Conservation (phyloP, 306 rosid genomes). For the Urtica urens region DNA sequence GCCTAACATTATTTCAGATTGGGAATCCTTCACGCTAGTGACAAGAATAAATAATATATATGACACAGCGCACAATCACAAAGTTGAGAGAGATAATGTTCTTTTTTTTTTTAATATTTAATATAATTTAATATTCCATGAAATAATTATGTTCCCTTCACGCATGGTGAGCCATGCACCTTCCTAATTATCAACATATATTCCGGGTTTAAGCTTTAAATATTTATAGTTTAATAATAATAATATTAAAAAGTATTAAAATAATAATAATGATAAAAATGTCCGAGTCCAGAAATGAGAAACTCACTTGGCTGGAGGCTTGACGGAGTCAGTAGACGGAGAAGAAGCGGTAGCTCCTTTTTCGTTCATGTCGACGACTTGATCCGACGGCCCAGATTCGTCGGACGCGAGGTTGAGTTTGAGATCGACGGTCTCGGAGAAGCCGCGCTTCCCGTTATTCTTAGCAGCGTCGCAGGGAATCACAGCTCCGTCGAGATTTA, state of each 20-base stretch:
- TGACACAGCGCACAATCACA: neutral
- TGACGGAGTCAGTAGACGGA: conserved; percentile 24
- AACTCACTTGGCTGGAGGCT: conserved; percentile 53
- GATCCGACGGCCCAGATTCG: conserved; percentile 9
- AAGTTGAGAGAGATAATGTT: neutral
- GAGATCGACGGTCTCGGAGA: conserved; percentile 65
- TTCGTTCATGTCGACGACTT: conserved; percentile 16
- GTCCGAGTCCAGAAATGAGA: neutral
- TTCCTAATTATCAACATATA: neutral
- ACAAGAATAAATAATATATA: no score
- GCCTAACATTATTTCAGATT: no score
- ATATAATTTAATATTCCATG: neutral
- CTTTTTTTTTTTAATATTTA: no score
- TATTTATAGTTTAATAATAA: neutral
- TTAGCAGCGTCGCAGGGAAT: neutral
- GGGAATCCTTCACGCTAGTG: no score
- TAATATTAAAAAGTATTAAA: neutral
- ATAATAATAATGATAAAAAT: neutral
- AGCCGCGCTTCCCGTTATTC: conserved; percentile 58
- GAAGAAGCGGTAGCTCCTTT: neutral
- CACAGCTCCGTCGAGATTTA: neutral
- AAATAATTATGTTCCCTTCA: neutral
- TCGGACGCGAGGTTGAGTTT: conserved; percentile 67
- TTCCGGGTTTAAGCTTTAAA: conserved; percentile 2
- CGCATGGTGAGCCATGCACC: neutral